Evolutionary conservation across 2,329 filamentous ascomycete genomes (phyloP).

Genomic region (Paradendryphiella salina): DNA sequence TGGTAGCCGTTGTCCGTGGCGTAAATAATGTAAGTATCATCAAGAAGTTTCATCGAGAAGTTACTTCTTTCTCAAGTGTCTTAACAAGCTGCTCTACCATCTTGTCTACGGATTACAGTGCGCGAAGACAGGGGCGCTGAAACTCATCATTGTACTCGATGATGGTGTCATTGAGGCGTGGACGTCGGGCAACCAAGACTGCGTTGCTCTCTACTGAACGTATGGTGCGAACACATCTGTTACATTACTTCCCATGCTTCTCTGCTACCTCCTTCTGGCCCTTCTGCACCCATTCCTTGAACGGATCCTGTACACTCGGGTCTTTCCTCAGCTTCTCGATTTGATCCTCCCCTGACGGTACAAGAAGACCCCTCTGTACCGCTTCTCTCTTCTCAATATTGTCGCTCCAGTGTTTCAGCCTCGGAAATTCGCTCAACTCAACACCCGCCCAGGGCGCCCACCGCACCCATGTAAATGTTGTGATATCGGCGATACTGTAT

Average conservation of each 20-base stretch:
- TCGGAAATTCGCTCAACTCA: conserved; percentile 67
- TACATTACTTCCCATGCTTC: conserved; percentile 50
- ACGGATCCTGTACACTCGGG: conserved; percentile 28
- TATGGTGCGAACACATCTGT: neutral
- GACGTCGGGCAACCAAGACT: neutral
- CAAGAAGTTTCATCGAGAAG: conserved; percentile 47
- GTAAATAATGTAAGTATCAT: conserved; percentile 51
- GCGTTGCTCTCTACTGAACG: neutral
- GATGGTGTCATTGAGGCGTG: neutral
- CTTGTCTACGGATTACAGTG: conserved; percentile 59
- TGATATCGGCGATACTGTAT: conserved; percentile 67
- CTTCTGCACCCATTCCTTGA: conserved; percentile 32
- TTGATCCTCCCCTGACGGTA: conserved; percentile 25
- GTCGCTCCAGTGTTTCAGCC: conserved; percentile 58
- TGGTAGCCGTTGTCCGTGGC: conserved; percentile 46
- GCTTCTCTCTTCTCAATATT: conserved; percentile 24
- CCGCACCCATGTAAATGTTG: conserved; percentile 74
- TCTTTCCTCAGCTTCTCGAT: conserved; percentile 30
- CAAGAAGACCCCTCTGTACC: conserved; percentile 61
- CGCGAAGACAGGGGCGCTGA: conserved; percentile 37
- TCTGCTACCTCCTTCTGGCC: conserved; percentile 25
- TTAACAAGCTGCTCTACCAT: conserved; percentile 52
- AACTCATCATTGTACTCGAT: neutral
- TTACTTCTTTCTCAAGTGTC: conserved; percentile 49
- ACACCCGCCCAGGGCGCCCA: conserved; percentile 62